Conservation (phyloP, 106 monocot genomes). For the Dactylorhiza incarnata region DNA sequence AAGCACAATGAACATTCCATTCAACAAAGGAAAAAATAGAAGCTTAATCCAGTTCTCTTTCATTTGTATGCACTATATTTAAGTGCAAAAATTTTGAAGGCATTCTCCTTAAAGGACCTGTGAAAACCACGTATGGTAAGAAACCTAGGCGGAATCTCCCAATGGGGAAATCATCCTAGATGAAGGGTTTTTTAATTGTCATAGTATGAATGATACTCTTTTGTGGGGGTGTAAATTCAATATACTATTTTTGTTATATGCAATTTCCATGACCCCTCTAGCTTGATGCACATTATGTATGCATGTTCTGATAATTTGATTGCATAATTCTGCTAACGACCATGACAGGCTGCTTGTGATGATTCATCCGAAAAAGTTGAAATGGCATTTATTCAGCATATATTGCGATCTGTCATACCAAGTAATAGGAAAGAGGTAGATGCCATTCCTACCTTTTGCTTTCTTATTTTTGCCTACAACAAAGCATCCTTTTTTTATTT, state of each 20-base stretch:
- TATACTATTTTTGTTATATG: neutral
- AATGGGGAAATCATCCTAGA: too few relatives aligned
- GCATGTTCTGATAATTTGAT: neutral
- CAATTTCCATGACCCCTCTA: neutral
- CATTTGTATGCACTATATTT: too few relatives aligned
- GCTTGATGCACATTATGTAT: slow-evolving; percentile 1
- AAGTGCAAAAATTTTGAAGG: too few relatives aligned
- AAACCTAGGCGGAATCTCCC: too few relatives aligned
- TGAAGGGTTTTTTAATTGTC: too few relatives aligned
- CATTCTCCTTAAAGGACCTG: too few relatives aligned
- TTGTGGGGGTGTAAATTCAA: neutral
- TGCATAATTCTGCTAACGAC: neutral
- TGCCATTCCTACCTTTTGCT: neutral
- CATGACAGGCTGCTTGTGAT: slow-evolving; percentile 9
- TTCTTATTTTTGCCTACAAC: neutral
- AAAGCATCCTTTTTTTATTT: neutral
- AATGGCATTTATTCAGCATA: slow-evolving; percentile 10
- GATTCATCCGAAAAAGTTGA: slow-evolving; percentile 10
- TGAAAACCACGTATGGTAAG: too few relatives aligned
- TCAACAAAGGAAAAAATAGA: too few relatives aligned
- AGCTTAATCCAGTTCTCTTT: too few relatives aligned
- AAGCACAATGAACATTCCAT: too few relatives aligned
- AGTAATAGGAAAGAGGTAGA: slow-evolving; percentile 2
- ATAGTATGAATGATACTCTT: too few relatives aligned
- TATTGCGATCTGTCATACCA: neutral